These are phyloP conservation scores for Neurospora hispaniola DNA, from an alignment of 495 filamentous ascomycete species.

Conservation along the genomic window DNA sequence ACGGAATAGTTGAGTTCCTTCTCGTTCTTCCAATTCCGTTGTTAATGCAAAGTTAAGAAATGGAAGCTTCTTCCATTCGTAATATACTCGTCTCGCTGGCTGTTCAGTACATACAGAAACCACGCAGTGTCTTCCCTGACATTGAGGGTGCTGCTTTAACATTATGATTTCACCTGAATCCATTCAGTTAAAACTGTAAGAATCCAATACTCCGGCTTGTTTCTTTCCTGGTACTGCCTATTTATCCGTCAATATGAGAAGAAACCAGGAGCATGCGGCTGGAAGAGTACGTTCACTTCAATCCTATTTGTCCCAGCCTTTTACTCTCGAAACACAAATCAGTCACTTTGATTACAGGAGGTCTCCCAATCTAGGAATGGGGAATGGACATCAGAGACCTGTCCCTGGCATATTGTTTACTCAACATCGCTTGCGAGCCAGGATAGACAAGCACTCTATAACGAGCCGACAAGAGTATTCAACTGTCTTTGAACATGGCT, in stretches of 20 bases:
- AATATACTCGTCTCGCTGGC: conserved; percentile 18
- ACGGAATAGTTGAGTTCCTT: no score
- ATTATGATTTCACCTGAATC: neutral
- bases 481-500: neutral
- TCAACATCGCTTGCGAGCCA: neutral
- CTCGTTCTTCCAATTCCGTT: no score
- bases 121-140: conserved; percentile 32
- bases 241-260: conserved; percentile 4
- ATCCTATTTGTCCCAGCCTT: neutral
- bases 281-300: neutral
- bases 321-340: neutral
- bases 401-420: neutral
- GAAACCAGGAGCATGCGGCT: neutral
- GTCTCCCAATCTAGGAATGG: conserved; percentile 19
- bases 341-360: neutral
- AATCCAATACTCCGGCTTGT: neutral
- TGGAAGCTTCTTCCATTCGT: no score
- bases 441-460: neutral
- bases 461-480: neutral
- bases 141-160: neutral
- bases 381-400: conserved; percentile 17
- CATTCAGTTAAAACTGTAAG: neutral
- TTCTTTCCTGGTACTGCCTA: conserved; percentile 1
- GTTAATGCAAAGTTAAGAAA: no score
- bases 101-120: conserved; percentile 48